Base-by-base conservation (phyloP, 352 stramenopile species). In the Vaucheria bursata region DNA sequence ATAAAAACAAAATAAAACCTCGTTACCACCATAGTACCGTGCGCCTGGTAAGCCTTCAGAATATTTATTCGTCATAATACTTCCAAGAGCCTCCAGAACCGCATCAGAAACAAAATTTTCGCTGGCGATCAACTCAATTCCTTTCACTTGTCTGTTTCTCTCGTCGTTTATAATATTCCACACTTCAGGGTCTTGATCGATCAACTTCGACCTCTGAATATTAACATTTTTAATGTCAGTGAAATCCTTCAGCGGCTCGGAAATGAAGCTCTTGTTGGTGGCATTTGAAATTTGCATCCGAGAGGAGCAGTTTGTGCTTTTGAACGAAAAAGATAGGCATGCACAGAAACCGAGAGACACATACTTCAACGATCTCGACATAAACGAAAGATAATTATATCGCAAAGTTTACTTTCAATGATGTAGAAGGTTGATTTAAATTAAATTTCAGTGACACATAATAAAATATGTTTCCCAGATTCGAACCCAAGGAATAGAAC, bases 31-130 rank as follows among this genome's bases (percentile, higher is more conserved):
- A 87, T 99, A 99, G 88, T 99, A 99, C 50, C 94, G 86, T 70
- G 88, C 89, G 70, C 93, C 91, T 67, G 93, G 91, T 81, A 93
- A 87, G n/a, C 96, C 96, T 86, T 99, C 96, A 59, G 93, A 94
- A 87, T 99, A 99, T 88, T 99, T 99, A 88, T 99, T 99, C 40
- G 96, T 99, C 38, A 99, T 88, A 83, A 94, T 97, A 78, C 92
- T 98, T 38, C 96, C 96, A n/a, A 99, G 88, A 75, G 90, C 96
- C 82, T 90, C 96, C 87, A 96, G 94, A 6, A 99, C 96, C 29
- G 94, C 92, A 39, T 87, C 85, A 53, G 93, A 98, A 1, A 90
- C 97, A 88, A 99, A 99, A 87, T 99, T 99, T 88, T 99, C 96
- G 34, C 94, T 98, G 12, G 96, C 96, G 82, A 99, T 99, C 40